phyloP scores from a whole-genome alignment of 2,329 filamentous ascomycete genomes.

The Aspergillus ruber region DNA sequence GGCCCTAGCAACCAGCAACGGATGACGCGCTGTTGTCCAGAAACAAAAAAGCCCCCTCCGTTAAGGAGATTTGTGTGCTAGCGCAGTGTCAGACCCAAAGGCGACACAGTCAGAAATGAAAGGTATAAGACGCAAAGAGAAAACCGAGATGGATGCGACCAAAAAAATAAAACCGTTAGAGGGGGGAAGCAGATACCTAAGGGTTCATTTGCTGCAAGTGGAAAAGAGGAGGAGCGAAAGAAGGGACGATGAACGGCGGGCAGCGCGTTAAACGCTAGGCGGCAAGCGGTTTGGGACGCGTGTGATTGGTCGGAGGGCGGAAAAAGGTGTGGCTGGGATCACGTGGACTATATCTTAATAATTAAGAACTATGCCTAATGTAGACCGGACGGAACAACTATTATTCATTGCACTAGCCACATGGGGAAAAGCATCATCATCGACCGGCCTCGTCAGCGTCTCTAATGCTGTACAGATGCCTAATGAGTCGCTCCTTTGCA shows the following conservation, averaged over 20 bases:
- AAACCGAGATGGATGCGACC: neutral
- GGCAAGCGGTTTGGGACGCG: neutral
- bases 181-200: conserved; percentile 6
- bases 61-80: neutral
- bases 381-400: conserved; percentile 11
- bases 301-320: neutral
- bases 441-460: conserved; percentile 9
- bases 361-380: conserved; percentile 10
- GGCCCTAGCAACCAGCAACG: conserved; percentile 15
- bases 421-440: conserved; percentile 24
- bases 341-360: conserved; percentile 16
- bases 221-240: neutral
- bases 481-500: neutral
- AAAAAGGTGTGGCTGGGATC: conserved; percentile 20
- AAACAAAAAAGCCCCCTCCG: conserved; percentile 21
- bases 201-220: conserved; percentile 1
- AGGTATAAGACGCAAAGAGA: neutral
- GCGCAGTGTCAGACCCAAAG: neutral
- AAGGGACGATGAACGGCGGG: conserved; percentile 1
- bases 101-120: neutral
- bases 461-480: neutral
- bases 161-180: neutral
- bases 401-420: conserved; percentile 12
- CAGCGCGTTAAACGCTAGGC: neutral
- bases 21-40: conserved; percentile 26